Evolutionary conservation across 805 yeast species (phyloP), one percentile per base, ranked within the genome.

Genomic region (Wickerhamomyces bovis): DNA sequence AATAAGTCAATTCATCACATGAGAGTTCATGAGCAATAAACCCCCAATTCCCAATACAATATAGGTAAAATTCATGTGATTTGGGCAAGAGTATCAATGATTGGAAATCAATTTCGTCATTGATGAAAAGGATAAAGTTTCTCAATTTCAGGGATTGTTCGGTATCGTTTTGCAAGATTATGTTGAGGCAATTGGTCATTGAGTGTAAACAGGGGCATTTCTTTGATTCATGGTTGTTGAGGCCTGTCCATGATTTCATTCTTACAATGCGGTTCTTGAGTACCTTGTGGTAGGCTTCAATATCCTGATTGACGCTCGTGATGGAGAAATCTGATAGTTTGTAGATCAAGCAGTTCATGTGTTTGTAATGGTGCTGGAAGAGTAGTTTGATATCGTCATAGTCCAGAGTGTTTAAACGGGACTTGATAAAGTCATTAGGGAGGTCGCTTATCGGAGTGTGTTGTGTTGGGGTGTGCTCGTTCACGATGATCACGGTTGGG

Each of bases 1-100:
- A 77, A 56, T 75, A 76, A 6, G 81, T 67, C 51, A 85, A 73
- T 61, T 85, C 94, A 62, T 85, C 88, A 56, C 75, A 73, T 9
- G 76, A 57, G 44, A 82, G 67, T 53, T 76, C 76, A 59, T 82
- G 88, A 2, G 90, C 85, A 19, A 83, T 82, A 60, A 85, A 85
- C 44, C 77, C 74, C 89, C 90, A 83, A 52, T 70, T 71, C 33
- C 80, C 77, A 16, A 78, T 71, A 42, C 76, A 62, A 50, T 70
- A 69, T 18, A 51, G 39, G 43, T 54, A 57, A 54, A 56, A 66
- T 16, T 59, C 54, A 4, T 50, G 44, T 0, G 59, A 47, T 12
- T 63, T 36, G 1, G 51, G 54, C 21, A 73, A 45, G 2, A 25
- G 41, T 22, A 60, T 35, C 15, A 70, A 46, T 1, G 40, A 9